These are phyloP conservation scores for Didymella arachidicola DNA, from an alignment of 2,329 filamentous ascomycete species.

Conservation along the genomic window DNA sequence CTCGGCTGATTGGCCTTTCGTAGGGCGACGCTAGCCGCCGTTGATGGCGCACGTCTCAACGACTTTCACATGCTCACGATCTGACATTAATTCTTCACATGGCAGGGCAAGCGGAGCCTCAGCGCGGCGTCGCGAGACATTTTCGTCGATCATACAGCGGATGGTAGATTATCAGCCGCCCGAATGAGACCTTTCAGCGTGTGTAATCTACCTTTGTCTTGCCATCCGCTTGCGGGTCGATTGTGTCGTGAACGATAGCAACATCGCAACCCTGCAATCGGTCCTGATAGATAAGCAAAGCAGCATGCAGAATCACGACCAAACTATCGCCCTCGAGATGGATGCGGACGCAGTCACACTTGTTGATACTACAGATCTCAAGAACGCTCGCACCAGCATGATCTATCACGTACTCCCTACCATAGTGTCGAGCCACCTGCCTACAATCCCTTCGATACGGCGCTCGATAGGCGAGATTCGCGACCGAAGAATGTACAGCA, in stretches of 20 bases:
- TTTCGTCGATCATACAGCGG: conserved; percentile 21
- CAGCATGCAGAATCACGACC: conserved; percentile 19
- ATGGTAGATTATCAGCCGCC: conserved; percentile 1
- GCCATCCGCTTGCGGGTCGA: conserved; percentile 19
- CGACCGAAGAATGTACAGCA: conserved; percentile 27
- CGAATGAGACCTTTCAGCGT: conserved; percentile 3
- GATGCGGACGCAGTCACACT: conserved; percentile 20
- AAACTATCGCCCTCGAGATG: conserved; percentile 3
- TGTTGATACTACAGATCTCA: conserved; percentile 22
- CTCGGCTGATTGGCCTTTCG: conserved; percentile 28
- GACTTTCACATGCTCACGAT: conserved; percentile 35
- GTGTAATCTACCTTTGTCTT: conserved; percentile 1
- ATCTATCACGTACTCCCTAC: conserved; percentile 64
- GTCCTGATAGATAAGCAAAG: conserved; percentile 24
- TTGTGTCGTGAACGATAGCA: conserved; percentile 7
- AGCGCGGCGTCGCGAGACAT: conserved; percentile 20
- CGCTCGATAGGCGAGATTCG: conserved; percentile 43
- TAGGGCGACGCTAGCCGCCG: conserved; percentile 28
- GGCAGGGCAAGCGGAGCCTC: conserved; percentile 10
- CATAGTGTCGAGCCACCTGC: conserved; percentile 61
- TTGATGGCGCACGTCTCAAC: conserved; percentile 23
- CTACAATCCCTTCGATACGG: conserved; percentile 60
- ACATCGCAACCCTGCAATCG: conserved; percentile 14
- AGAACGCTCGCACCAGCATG: conserved; percentile 50
- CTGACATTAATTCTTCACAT: conserved; percentile 14